Base-by-base conservation (phyloP, 169 alveolate species). In the Plasmodium adleri region DNA sequence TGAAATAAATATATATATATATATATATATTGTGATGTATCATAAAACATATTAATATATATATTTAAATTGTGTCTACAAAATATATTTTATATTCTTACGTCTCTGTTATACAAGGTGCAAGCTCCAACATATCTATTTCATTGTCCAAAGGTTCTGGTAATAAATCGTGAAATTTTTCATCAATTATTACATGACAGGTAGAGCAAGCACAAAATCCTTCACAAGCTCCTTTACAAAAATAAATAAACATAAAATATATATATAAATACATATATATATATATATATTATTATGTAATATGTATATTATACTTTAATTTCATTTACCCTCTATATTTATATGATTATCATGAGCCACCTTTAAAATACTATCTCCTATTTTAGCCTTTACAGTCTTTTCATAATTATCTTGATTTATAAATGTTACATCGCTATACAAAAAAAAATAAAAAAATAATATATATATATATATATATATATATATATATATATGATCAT, bases 171-270 rank as follows among this genome's bases (percentile, higher is more conserved):
- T 96, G 98, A 26, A 96, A 75, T 52, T 96, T 93, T 87, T 96
- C 96, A 56, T 96, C 98, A 72, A 98, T 90, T 28, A 98, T 96
- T 2, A 98, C 99, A 92, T 98, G 99, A 87, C 99, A 98, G 0
- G 99, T 98, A 10, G 99, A 97, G 74, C 99, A 98, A 1, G 99
- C 99, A 52, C 96, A 92, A 59, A 97, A 94, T 45, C 97, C 98
- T 72, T 97, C 99, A 75, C 99, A 98, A 22, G 99, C 99, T 4
- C 99, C 99, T 96, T 95, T 97, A 49, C 93, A 78, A 10, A 24
- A 4, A 49, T 49, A 50, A 49, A 0, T 20, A 56, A 50, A 43
- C 22, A 49, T 12, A 45, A 74, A 24, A 76, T 64, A 12, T 63
- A 39, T n/a, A 22, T 56, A 10, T 1, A 59, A 22, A 20, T 62